Base-by-base conservation (phyloP, 2,329 filamentous ascomycete species). In the Trichoderma hamatum region DNA sequence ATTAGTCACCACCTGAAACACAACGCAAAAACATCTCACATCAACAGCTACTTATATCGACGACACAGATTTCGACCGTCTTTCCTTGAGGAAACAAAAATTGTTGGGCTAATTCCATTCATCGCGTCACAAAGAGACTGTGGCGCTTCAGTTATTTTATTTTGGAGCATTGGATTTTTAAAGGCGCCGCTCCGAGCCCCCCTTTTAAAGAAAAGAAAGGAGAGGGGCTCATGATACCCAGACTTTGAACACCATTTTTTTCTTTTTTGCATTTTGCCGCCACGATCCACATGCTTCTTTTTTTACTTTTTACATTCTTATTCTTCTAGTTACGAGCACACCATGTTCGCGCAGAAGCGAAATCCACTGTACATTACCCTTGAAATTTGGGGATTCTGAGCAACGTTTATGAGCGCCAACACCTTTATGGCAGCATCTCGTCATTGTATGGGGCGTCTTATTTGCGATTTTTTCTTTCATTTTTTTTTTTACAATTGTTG, bases 181-280 rank as follows among this genome's bases (percentile, higher is more conserved):
- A 65, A 28, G 54, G 56, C 32, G 54, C 55, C 36, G 61, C 67
- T 65, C 61, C 61, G 54, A 51, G 30, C 52, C 67, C 67, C 54
- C 63, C 39, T 36, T 21, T n/a, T 43, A 3, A 10, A 36, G 24
- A 30, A 16, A 59, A 32, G 24, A 34, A 24, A 32, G 21, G 49
- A 43, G 61, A 26, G 59, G 61, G 67, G 54, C 56, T 65, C 52
- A 69, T 66, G 67, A 69, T 69, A 69, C 67, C 67, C 67, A 69
- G 26, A 65, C 61, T 66, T 69, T 69, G 61, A 61, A 69, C 39
- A 66, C 10, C 46, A 52, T 59, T 69, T 59, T 64, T 46, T 49
- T 49, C 16, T 21, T 24, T 46, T 24, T 49, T 49, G 67, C 54
- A 65, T 59, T 69, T 65, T 65, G 39, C 46, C 55, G 51, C 60